These are phyloP conservation scores for Hsuehochloa calcarea DNA, from an alignment of 176 grass and related monocot genomes.

Conservation along the genomic window DNA sequence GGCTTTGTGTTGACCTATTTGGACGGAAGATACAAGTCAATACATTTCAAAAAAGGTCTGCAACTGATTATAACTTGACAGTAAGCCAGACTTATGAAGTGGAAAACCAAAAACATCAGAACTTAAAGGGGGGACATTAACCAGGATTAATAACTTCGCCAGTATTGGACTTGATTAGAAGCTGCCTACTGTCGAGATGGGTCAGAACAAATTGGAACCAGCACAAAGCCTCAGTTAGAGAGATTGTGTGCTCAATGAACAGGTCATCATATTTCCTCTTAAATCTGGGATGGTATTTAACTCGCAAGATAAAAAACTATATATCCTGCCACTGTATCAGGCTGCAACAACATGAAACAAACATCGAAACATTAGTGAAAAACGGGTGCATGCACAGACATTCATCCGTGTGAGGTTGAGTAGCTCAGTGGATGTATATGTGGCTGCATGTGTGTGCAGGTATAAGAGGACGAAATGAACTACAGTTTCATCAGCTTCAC, in stretches of 20 bases:
- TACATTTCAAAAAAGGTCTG: not conserved
- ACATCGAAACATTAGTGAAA: conserved; percentile 15
- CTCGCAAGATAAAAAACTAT: conserved; percentile 74
- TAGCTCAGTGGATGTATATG: not conserved
- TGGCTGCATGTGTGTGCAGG: not conserved
- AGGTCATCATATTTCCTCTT: conserved; percentile 71
- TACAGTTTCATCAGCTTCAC: conserved; percentile 74
- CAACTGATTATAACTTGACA: not conserved
- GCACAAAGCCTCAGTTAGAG: conserved; percentile 68
- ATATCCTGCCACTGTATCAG: conserved; percentile 61
- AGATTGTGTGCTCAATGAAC: conserved; percentile 58
- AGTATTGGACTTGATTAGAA: conserved; percentile 66
- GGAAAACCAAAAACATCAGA: not conserved
- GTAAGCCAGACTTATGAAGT: not conserved
- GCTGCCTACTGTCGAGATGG: conserved; percentile 67
- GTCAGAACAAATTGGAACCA: conserved; percentile 75
- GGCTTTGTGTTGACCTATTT: conserved; percentile 69
- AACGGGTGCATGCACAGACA: not conserved
- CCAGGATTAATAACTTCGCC: conserved; percentile 70
- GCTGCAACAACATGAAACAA: conserved; percentile 33
- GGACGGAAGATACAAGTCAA: not conserved
- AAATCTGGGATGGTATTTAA: conserved; percentile 71
- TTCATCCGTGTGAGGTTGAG: not conserved
- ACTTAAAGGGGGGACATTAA: conserved; percentile 20
- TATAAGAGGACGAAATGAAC: conserved; percentile 28